phyloP scores from a whole-genome alignment of 495 filamentous ascomycete species.

The Penicillium mononematosum region DNA sequence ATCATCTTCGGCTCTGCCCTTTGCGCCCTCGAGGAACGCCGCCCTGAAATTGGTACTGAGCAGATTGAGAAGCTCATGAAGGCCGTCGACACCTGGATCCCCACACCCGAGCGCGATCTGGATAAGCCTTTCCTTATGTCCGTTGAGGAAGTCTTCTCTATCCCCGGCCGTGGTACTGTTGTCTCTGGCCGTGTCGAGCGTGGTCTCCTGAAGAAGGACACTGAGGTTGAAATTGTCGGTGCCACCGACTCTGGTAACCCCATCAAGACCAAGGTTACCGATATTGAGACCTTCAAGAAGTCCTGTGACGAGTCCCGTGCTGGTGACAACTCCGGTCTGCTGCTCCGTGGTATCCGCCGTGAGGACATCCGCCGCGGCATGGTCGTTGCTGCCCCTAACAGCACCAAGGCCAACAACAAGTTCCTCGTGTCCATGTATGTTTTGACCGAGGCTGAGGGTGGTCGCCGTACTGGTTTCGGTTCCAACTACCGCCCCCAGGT shows the following conservation, averaged over 20 bases:
- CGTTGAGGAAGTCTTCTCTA: constrained; percentile 98
- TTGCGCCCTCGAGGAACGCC: constrained; percentile 85
- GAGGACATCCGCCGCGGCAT: constrained; percentile 94
- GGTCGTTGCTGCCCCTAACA: constrained; percentile 79
- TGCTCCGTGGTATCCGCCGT: constrained; percentile 90
- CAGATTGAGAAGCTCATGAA: constrained; percentile 86
- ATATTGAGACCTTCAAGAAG: constrained; percentile 99
- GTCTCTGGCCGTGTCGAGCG: constrained; percentile 97
- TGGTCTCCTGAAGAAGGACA: constrained; percentile 85
- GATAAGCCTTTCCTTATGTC: constrained; percentile 99
- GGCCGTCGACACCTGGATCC: constrained; percentile 95
- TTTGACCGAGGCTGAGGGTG: constrained; percentile 94
- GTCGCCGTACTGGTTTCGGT: constrained; percentile 89
- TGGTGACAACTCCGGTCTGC: constrained; percentile 97
- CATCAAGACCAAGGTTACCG: constrained; percentile 98
- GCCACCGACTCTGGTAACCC: constrained; percentile 55
- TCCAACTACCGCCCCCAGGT: constrained; percentile 95
- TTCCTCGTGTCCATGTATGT: constrained; percentile 97
- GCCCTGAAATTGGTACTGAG: constrained; percentile 79
- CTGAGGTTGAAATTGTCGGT: constrained; percentile 90
- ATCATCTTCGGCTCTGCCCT: constrained; percentile 95
- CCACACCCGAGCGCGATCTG: constrained; percentile 81
- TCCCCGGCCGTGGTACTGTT: constrained; percentile 94
- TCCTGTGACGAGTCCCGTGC: constrained; percentile 89
- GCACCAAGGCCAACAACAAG: constrained; percentile 75